Evolutionary conservation across 805 yeast genomes (phyloP).

Genomic region (Myxozyma neglecta): DNA sequence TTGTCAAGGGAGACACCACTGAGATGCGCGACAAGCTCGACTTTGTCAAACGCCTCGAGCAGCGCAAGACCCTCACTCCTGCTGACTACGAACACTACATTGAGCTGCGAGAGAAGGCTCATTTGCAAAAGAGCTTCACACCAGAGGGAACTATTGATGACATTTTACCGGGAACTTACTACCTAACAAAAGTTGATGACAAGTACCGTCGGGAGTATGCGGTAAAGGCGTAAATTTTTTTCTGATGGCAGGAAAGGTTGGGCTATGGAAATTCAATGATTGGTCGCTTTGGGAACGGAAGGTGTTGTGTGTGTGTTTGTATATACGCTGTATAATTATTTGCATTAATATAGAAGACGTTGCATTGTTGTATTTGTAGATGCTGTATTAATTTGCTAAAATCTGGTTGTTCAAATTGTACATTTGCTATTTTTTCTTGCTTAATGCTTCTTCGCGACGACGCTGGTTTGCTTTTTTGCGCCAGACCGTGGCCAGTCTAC

Average conservation of each 20-base stretch:
- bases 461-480: conserved; percentile 14
- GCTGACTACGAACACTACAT: conserved; percentile 78
- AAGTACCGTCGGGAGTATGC: conserved; percentile 82
- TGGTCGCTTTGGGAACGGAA: too few species aligned
- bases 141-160: conserved; percentile 79
- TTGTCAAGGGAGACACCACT: conserved; percentile 77
- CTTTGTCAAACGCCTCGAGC: conserved; percentile 63
- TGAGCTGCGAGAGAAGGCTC: conserved; percentile 84
- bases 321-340: neutral
- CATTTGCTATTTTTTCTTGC: conserved; percentile 1
- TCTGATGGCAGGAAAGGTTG: neutral
- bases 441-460: conserved; percentile 9
- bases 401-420: too few species aligned
- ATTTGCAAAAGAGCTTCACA: conserved; percentile 71
- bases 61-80: conserved; percentile 70
- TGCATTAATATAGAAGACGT: neutral
- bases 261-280: neutral
- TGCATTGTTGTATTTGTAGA: neutral
- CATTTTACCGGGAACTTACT: conserved; percentile 75
- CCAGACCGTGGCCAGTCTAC: conserved; percentile 38
- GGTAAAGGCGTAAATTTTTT: conserved; percentile 54
- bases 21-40: conserved; percentile 63
- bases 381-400: too few species aligned
- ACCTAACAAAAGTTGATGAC: conserved; percentile 80
- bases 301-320: neutral